phyloP scores from a whole-genome alignment of 2,329 filamentous ascomycete species.

The Paradendryphiella salina region DNA sequence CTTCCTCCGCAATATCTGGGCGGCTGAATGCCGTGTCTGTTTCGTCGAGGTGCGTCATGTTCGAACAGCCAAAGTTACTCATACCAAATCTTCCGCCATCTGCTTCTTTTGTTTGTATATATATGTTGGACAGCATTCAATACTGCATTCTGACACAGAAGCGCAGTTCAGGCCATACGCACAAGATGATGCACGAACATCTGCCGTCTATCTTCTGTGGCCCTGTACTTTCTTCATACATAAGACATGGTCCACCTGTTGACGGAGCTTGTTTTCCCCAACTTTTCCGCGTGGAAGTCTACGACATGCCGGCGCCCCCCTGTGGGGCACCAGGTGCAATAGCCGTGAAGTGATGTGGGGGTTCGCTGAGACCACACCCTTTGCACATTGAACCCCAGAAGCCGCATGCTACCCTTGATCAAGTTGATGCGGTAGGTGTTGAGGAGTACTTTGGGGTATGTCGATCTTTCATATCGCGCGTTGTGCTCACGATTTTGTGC shows the following conservation, averaged over 20 bases:
- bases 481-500: neutral
- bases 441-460: slow-evolving; percentile 1
- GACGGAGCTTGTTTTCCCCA: slow-evolving; percentile 14
- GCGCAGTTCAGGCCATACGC: neutral
- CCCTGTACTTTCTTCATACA: slow-evolving; percentile 5
- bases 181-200: slow-evolving; percentile 1
- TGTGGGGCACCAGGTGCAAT: slow-evolving; percentile 20
- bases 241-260: neutral
- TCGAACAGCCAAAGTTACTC: neutral
- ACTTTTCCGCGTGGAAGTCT: slow-evolving; percentile 5
- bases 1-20: neutral
- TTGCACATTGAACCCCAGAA: slow-evolving; percentile 9
- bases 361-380: slow-evolving; percentile 13
- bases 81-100: neutral
- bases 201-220: neutral
- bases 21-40: neutral
- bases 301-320: slow-evolving; percentile 7
- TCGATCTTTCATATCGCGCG: slow-evolving; percentile 14
- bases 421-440: slow-evolving; percentile 1
- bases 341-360: slow-evolving; percentile 9
- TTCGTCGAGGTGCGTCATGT: neutral
- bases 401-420: slow-evolving; percentile 6
- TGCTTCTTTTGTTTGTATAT: neutral
- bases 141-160: neutral
- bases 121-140: neutral